A percentile compares a stretch with the other conserved stretches of the same genome.
Evolutionary conservation across 139 green algal species (phyloP).

Genomic region (Zygnema cylindricum): DNA sequence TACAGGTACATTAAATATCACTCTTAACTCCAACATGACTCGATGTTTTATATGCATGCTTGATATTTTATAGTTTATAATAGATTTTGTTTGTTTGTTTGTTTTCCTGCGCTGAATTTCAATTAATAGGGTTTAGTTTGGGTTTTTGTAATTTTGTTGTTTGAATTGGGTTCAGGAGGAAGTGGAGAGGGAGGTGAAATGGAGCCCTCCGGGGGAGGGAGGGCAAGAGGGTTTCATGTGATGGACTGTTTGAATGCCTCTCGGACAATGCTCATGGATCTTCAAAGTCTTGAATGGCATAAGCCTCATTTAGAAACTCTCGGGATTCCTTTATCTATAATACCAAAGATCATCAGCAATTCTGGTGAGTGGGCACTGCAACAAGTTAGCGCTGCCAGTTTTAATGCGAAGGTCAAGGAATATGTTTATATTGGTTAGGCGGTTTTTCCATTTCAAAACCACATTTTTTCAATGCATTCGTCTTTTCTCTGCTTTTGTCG

Average conservation of each 20-base stretch:
- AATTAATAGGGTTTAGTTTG: no score
- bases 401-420: slow-evolving; percentile 5
- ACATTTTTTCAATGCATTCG: no score
- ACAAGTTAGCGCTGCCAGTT: not conserved
- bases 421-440: slow-evolving; percentile 10
- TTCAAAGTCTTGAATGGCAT: slow-evolving; percentile 83
- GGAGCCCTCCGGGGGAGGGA: slow-evolving; percentile 54
- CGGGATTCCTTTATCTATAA: slow-evolving; percentile 63
- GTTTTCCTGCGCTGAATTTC: not conserved
- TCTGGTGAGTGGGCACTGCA: no score
- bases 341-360: slow-evolving; percentile 74
- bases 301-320: slow-evolving; percentile 72
- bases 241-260: slow-evolving; percentile 95
- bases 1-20: slow-evolving; percentile 74
- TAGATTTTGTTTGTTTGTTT: no score
- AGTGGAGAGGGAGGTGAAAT: slow-evolving; percentile 85
- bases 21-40: not conserved
- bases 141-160: no score
- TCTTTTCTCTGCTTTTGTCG: no score
- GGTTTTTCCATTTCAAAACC: no score
- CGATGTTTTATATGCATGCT: not conserved
- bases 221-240: slow-evolving; percentile 71
- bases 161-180: no score
- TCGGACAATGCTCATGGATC: slow-evolving; percentile 91
- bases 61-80: not conserved